A percentile compares a stretch with the other conserved stretches of the same genome.
These are phyloP conservation scores for Claviceps arundinis DNA, from an alignment of 2,329 filamentous ascomycete genomes.

Conservation along the genomic window DNA sequence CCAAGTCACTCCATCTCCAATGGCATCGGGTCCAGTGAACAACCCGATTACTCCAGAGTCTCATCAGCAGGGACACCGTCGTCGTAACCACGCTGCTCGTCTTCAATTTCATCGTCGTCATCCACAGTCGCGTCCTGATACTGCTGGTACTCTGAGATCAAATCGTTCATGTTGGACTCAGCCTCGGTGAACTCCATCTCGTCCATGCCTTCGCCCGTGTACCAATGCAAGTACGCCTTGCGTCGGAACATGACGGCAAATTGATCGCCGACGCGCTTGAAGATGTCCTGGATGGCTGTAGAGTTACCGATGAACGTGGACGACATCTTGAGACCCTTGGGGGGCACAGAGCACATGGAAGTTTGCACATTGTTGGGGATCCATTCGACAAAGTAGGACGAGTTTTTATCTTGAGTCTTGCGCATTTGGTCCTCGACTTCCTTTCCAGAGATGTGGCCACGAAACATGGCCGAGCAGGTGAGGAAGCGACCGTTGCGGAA, in stretches of 20 bases:
- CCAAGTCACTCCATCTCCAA: not conserved
- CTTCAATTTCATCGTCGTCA: constrained; percentile 92
- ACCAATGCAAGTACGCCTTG: constrained; percentile 99
- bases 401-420: constrained; percentile 99
- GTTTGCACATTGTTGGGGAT: constrained; percentile 99
- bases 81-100: constrained; percentile 45
- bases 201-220: constrained; percentile 99
- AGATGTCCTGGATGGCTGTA: constrained; percentile 98
- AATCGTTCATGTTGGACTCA: constrained; percentile 99
- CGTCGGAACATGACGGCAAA: constrained; percentile 99
- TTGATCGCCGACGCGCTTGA: constrained; percentile 99
- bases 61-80: constrained; percentile 67
- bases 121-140: constrained; percentile 98
- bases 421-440: constrained; percentile 99
- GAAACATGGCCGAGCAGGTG: constrained; percentile 99
- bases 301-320: constrained; percentile 99
- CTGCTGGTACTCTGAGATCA: constrained; percentile 99
- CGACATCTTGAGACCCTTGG: constrained; percentile 95
- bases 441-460: constrained; percentile 99
- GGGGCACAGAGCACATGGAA: constrained; percentile 95
- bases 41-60: constrained; percentile 4
- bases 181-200: constrained; percentile 99
- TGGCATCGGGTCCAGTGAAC: not conserved
- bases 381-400: constrained; percentile 98
- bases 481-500: constrained; percentile 99